These are phyloP conservation scores for Melanogaster broomeanus DNA, from an alignment of 768 basidiomycete species.

Conservation along the genomic window DNA sequence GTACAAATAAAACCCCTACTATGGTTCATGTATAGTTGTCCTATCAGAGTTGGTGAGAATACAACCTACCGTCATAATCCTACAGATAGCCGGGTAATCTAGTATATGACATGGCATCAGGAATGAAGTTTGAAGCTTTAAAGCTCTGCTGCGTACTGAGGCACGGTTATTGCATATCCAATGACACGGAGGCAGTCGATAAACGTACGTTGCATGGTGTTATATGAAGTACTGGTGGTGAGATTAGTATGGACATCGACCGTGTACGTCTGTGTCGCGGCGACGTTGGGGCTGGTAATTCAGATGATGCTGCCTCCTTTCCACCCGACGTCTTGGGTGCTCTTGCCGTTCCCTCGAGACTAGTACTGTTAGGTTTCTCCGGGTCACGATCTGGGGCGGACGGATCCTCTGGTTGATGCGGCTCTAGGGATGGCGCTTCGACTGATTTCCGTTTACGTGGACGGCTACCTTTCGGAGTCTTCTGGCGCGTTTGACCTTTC, in stretches of 20 bases:
- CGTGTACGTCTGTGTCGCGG: conserved; percentile 26
- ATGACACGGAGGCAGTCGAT: neutral
- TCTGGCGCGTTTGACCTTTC: neutral
- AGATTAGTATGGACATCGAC: conserved; percentile 28
- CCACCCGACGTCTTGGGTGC: neutral
- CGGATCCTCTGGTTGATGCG: neutral
- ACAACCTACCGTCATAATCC: too few relatives aligned
- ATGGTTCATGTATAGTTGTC: too few relatives aligned
- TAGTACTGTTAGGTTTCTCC: neutral
- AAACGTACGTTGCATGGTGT: conserved; percentile 17
- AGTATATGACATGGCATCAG: neutral
- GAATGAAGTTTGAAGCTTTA: conserved; percentile 6
- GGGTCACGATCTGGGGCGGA: neutral
- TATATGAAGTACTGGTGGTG: conserved; percentile 13
- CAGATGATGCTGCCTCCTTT: neutral
- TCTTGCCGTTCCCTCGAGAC: neutral
- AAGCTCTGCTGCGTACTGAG: conserved; percentile 28
- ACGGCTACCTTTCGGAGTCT: conserved; percentile 6
- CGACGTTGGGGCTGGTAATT: conserved; percentile 5
- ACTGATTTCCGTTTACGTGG: conserved; percentile 6
- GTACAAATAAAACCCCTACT: too few relatives aligned
- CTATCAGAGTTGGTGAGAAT: too few relatives aligned
- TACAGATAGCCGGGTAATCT: neutral
- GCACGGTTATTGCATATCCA: neutral
- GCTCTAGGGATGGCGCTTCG: conserved; percentile 4